These are phyloP conservation scores for Metschnikowia bowlesiae DNA, from an alignment of 805 yeast species.

Conservation along the genomic window DNA sequence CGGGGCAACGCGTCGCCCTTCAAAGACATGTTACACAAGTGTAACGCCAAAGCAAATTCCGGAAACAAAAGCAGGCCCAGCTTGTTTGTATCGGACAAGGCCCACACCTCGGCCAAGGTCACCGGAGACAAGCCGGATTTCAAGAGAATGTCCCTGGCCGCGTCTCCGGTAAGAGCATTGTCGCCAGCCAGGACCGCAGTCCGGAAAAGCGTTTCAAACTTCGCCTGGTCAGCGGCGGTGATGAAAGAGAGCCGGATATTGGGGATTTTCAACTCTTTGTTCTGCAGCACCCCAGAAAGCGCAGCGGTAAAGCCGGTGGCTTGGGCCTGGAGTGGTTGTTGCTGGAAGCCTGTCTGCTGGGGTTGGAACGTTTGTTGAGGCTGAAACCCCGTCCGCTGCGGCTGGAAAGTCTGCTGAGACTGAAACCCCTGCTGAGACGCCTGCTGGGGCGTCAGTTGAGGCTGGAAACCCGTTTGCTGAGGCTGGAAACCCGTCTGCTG, in stretches of 20 bases:
- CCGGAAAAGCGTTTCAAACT: conserved; percentile 80
- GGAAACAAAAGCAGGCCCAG: conserved; percentile 87
- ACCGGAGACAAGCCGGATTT: conserved; percentile 74
- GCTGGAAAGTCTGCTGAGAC: conserved; percentile 29
- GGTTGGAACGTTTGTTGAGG: conserved; percentile 22
- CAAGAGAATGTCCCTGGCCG: conserved; percentile 75
- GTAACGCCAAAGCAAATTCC: conserved; percentile 89
- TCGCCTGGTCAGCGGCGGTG: conserved; percentile 77
- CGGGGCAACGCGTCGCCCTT: conserved; percentile 77
- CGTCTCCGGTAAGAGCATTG: conserved; percentile 60
- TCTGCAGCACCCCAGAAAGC: conserved; percentile 45
- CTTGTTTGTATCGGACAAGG: conserved; percentile 80
- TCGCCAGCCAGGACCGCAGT: conserved; percentile 73
- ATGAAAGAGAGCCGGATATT: conserved; percentile 77
- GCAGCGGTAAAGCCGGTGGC: conserved; percentile 44
- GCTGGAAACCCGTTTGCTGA: not conserved
- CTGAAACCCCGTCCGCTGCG: conserved; percentile 31
- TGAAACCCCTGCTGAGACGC: conserved; percentile 22
- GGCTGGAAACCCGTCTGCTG: conserved; percentile 26
- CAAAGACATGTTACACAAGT: conserved; percentile 72
- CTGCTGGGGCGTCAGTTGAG: conserved; percentile 23
- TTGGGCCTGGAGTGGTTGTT: conserved; percentile 32
- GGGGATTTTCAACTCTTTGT: conserved; percentile 62
- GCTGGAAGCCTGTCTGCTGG: conserved; percentile 21
- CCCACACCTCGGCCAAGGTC: conserved; percentile 84